Conservation (phyloP, 129 eudicot genomes). For the Lactuca saligna region DNA sequence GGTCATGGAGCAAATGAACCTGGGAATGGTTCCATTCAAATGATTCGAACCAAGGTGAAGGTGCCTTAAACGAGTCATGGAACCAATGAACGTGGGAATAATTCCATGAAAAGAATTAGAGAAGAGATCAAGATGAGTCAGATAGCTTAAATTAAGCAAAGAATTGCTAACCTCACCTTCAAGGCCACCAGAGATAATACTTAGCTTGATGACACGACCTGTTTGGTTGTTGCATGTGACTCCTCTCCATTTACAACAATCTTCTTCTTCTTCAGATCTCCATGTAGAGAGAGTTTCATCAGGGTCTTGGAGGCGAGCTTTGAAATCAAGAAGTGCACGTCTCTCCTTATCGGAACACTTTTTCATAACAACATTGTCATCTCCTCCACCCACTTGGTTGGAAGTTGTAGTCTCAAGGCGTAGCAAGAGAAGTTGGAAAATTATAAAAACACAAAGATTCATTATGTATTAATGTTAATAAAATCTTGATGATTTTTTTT, state of each 20-base stretch:
- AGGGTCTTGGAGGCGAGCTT: not conserved
- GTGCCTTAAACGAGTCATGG: not conserved
- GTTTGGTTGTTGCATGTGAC: not conserved
- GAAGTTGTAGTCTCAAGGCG: not conserved
- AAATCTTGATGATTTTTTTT: not conserved
- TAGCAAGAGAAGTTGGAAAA: not conserved
- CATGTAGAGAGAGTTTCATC: not conserved
- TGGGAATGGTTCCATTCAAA: constrained; percentile 13
- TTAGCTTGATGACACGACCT: not conserved
- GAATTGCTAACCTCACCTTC: constrained; percentile 4
- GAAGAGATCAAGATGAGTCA: not conserved
- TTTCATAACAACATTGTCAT: not conserved
- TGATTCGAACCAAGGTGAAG: not conserved
- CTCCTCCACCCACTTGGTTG: not conserved
- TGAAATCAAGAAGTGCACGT: constrained; percentile 9
- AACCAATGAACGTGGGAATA: constrained; percentile 4
- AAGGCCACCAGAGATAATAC: not conserved
- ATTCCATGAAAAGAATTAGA: not conserved
- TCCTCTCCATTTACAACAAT: not conserved
- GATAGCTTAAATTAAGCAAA: constrained; percentile 4
- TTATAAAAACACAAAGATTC: not conserved
- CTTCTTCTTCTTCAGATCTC: not conserved
- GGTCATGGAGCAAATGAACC: not conserved
- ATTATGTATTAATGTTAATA: not conserved
- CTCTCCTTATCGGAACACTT: not conserved